These are phyloP conservation scores for Puccinia polysora DNA, from an alignment of 1,284 basidiomycete genomes.

Conservation along the genomic window DNA sequence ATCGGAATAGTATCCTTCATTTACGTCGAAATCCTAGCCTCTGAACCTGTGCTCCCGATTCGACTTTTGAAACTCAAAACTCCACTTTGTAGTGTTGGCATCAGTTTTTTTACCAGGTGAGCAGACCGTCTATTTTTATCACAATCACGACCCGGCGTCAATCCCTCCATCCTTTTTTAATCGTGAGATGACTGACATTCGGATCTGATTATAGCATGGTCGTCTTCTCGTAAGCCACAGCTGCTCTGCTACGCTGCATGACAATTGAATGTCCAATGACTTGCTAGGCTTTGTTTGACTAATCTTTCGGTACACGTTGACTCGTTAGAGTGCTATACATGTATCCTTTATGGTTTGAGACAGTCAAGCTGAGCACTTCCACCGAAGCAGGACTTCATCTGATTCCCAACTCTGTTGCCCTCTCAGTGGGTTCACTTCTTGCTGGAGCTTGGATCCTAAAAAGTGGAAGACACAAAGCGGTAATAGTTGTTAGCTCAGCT, in stretches of 20 bases:
- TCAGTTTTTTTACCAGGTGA: constrained; percentile 35
- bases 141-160: too few relatives aligned
- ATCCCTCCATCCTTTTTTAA: too few relatives aligned
- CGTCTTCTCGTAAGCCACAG: constrained; percentile 9
- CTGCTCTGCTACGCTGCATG: too few relatives aligned
- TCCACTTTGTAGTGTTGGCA: constrained; percentile 12
- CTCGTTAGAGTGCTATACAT: constrained; percentile 46
- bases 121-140: too few relatives aligned
- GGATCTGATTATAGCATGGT: constrained; percentile 5
- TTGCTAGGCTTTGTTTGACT: neutral
- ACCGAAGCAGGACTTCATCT: constrained; percentile 50
- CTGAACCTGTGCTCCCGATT: constrained; percentile 25
- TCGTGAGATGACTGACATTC: neutral
- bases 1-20: constrained; percentile 9
- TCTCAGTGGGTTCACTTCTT: constrained; percentile 49
- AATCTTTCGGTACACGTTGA: neutral
- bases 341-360: constrained; percentile 52
- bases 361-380: constrained; percentile 49
- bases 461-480: constrained; percentile 45
- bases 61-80: constrained; percentile 5
- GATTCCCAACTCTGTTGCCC: constrained; percentile 51
- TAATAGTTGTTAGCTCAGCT: neutral
- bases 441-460: constrained; percentile 51
- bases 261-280: neutral
- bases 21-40: constrained; percentile 2